phyloP scores from a whole-genome alignment of 2,329 filamentous ascomycete species.

The Botrytis pseudocinerea region DNA sequence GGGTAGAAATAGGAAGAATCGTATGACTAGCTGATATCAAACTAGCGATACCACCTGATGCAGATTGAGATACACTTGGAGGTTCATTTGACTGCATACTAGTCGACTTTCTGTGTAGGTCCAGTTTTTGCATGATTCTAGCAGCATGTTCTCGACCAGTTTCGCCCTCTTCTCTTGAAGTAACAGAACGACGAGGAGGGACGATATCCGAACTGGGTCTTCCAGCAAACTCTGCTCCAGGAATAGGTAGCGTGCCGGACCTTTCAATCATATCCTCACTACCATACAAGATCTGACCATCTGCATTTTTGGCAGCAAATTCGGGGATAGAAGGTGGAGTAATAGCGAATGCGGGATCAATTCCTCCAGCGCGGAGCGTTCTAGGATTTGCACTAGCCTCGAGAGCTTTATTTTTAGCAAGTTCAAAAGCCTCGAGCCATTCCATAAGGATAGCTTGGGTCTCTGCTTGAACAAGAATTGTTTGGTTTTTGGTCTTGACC shows the following conservation, averaged over 20 bases:
- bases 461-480: conserved; percentile 86
- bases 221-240: conserved; percentile 57
- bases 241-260: conserved; percentile 63
- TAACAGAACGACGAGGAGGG: conserved; percentile 53
- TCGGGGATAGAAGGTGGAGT: conserved; percentile 85
- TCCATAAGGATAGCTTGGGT: conserved; percentile 89
- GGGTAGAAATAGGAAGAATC: conserved; percentile 63
- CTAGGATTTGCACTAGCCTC: conserved; percentile 62
- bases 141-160: conserved; percentile 77
- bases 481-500: conserved; percentile 95
- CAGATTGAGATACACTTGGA: conserved; percentile 40
- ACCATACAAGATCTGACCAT: conserved; percentile 54
- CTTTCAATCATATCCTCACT: conserved; percentile 61
- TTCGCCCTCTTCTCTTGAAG: conserved; percentile 68
- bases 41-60: conserved; percentile 71
- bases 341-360: conserved; percentile 85
- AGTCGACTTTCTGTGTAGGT: conserved; percentile 77
- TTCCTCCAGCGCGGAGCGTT: conserved; percentile 47
- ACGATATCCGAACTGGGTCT: conserved; percentile 76
- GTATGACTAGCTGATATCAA: conserved; percentile 83
- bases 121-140: conserved; percentile 89
- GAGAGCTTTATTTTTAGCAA: conserved; percentile 88
- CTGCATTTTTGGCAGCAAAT: conserved; percentile 78
- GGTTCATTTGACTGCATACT: conserved; percentile 44
- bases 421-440: conserved; percentile 91